Conservation (phyloP, 2,329 filamentous ascomycete species). For the Triangularia verruculosa region DNA sequence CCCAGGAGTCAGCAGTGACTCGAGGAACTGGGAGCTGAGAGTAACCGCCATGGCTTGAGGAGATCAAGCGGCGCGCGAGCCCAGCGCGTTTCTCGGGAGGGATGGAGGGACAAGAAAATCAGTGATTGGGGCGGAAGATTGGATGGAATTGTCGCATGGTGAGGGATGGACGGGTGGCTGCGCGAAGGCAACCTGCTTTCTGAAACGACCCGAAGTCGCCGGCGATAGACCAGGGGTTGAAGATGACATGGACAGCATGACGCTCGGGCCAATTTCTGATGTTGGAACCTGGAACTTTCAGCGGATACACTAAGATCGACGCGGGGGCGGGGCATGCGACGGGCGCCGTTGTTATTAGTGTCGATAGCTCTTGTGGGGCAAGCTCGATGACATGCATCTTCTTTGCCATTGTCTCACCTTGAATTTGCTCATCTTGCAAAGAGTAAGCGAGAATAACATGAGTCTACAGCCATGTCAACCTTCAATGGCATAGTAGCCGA, state of each 20-base stretch:
- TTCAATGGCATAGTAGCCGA: conserved; percentile 71
- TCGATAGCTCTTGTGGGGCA: neutral
- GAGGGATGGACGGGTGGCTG: neutral
- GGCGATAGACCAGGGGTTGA: neutral
- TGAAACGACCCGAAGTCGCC: neutral
- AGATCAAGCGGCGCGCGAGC: neutral
- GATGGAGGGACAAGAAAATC: neutral
- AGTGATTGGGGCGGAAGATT: neutral
- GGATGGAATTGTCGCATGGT: neutral
- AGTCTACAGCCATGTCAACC: conserved; percentile 65
- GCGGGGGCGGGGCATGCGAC: neutral
- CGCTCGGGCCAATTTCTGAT: neutral
- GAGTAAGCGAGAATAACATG: too few species aligned
- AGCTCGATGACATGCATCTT: neutral
- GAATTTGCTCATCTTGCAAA: too few species aligned
- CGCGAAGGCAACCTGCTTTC: neutral
- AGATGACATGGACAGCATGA: neutral
- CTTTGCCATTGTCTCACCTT: neutral
- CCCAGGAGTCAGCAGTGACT: conserved; percentile 31
- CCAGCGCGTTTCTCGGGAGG: neutral
- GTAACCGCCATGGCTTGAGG: conserved; percentile 17
- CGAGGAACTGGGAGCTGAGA: conserved; percentile 29
- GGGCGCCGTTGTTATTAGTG: neutral
- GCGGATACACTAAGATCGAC: neutral
- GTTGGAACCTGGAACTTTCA: neutral